Evolutionary conservation across 2,329 filamentous ascomycete species (phyloP).

Genomic region (Trichoderma sp.): DNA sequence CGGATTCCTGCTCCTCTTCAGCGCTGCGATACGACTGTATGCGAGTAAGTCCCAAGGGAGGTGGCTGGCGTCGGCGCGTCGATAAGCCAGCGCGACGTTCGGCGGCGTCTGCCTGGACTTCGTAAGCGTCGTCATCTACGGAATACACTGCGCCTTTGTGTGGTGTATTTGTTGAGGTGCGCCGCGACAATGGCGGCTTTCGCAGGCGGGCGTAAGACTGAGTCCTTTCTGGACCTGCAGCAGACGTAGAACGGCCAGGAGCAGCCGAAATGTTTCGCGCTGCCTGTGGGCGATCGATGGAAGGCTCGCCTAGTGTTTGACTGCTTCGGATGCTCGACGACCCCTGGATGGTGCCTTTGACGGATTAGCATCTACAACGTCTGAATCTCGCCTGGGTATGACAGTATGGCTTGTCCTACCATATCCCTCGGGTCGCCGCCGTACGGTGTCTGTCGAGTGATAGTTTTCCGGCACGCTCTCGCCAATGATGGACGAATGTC

Average conservation of each 20-base stretch:
- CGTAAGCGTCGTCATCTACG: constrained; percentile 82
- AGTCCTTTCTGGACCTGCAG: constrained; percentile 50
- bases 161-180: constrained; percentile 76
- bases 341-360: constrained; percentile 37
- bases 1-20: constrained; percentile 32
- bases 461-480: constrained; percentile 57
- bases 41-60: constrained; percentile 44
- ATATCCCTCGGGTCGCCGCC: constrained; percentile 61
- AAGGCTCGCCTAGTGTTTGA: constrained; percentile 43
- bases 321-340: constrained; percentile 36
- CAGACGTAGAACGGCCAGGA: constrained; percentile 46
- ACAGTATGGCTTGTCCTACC: constrained; percentile 47
- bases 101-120: constrained; percentile 72
- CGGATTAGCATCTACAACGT: constrained; percentile 4
- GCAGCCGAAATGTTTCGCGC: constrained; percentile 39
- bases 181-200: constrained; percentile 74
- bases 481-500: constrained; percentile 42
- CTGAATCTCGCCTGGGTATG: neutral
- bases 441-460: constrained; percentile 63
- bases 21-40: constrained; percentile 46
- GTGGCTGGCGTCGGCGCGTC: constrained; percentile 43
- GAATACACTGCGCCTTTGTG: constrained; percentile 87
- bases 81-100: constrained; percentile 48
- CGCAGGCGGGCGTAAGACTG: constrained; percentile 57
- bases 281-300: constrained; percentile 42